phyloP scores from a whole-genome alignment of 352 stramenopile genomes.

The Pythium sp. region DNA sequence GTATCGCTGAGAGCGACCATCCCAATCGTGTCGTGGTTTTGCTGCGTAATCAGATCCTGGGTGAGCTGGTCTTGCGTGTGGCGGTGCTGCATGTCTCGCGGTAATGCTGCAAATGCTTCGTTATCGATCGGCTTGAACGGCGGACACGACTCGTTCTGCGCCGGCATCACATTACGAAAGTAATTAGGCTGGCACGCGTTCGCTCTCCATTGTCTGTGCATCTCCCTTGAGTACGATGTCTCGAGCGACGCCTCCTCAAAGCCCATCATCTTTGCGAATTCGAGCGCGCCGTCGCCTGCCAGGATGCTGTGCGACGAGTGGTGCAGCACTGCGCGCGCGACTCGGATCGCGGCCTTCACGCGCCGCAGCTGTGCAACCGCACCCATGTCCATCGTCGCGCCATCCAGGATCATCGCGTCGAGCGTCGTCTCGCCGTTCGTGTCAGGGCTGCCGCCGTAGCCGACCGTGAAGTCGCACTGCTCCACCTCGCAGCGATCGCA shows the following conservation, averaged over 20 bases:
- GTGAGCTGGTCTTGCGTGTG: neutral
- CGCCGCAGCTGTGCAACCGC: conserved; percentile 77
- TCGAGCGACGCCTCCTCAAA: conserved; percentile 73
- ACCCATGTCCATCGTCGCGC: conserved; percentile 79
- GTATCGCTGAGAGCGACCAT: conserved; percentile 72
- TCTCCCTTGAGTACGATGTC: conserved; percentile 53
- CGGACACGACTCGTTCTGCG: conserved; percentile 68
- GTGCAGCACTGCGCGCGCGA: conserved; percentile 85
- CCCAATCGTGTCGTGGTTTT: conserved; percentile 91
- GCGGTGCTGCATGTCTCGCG: neutral
- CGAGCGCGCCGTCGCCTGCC: conserved; percentile 78
- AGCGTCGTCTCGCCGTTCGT: conserved; percentile 85
- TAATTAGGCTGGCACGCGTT: conserved; percentile 89
- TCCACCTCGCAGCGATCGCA: conserved; percentile 82
- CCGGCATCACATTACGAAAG: conserved; percentile 78
- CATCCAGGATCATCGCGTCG: conserved; percentile 91
- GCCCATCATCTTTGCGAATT: conserved; percentile 90
- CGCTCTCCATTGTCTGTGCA: conserved; percentile 55
- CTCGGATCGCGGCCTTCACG: conserved; percentile 80
- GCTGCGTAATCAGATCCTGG: conserved; percentile 38
- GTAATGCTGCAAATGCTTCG: neutral
- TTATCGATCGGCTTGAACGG: conserved; percentile 60
- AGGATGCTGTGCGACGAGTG: conserved; percentile 88
- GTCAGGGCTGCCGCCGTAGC: conserved; percentile 87
- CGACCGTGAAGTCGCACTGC: conserved; percentile 88